Base-by-base conservation (phyloP, 2,329 filamentous ascomycete species). In the Colletotrichum sublineola region DNA sequence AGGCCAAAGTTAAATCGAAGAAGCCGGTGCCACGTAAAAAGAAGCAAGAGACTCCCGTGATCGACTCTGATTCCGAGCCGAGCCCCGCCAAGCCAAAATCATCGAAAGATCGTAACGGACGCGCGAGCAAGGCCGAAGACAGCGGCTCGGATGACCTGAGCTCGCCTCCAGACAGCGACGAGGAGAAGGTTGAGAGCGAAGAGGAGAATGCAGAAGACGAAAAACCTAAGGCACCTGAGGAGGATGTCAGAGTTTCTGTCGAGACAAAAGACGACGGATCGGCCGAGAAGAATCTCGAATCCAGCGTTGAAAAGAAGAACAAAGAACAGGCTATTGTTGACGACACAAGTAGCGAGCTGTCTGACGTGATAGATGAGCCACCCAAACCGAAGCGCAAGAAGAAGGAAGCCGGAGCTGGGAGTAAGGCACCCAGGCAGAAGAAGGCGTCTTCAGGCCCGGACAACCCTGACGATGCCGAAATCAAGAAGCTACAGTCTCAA, bases 401-500 rank as follows among this genome's bases (percentile, higher is more conserved):
- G 75, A 84, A 84, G 73, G 80, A 84, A 61, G 61, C 64, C 77
- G 50, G 81, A 73, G 79, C 86, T 79, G 77, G 83, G 77, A 73
- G 76, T 44, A 76, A 81, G 73, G 76, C 68, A 3, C 14, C 67
- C 11, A 71, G 50, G 38, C 56, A 53, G 24, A 74, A 74, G 58
- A 72, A 68, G 58, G 48, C 61, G 31, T n/a, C 80, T 12, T 53
- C 74, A 31, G 81, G 79, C 24, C 87, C 91, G 0, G 89, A 94
- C 74, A 88, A 94, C 74, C 89, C 92, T 0, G 89, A 95, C 73
- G 90, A 94, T 71, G 91, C 89, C 4, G 93, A 97, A 80, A 93
- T 98, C 79, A 98, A 97, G 81, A 93, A 91, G 61, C 86, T 98
- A 4, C 96, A 98, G 82, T 89, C 91, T 11, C 94, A 96, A 81